Evolutionary conservation across 176 grass and related monocot genomes (phyloP), one percentile per base, ranked within the genome.

Genomic region (Triticum monococcum): DNA sequence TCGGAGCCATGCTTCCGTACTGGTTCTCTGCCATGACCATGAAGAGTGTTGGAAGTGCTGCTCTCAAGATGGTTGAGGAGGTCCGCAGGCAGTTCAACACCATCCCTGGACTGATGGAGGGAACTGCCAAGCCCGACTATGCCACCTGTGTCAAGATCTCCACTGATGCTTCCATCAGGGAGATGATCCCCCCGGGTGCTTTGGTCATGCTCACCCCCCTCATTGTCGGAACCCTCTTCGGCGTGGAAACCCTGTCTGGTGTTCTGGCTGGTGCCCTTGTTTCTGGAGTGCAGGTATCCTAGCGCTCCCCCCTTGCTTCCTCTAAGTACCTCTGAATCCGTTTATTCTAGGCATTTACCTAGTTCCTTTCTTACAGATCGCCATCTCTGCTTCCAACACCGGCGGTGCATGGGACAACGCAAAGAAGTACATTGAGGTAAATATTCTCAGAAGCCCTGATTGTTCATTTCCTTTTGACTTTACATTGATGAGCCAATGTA

Each of bases 351-450:
- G 75, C 24, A 30, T 81, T 85, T 66, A 86, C 82, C 28, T 14
- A 32, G 69, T 56, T 88, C 1, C 11, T 30, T n/a, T 8, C 77
- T 12, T 28, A 48, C 88, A 94, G 95, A 90, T 97, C 76, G 95
- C 95, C 69, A 92, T 97, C 57, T 97, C 95, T 74, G 92, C 95
- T 80, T 97, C 95, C 67, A 97, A 97, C 88, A 94, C 95, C 9
- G 95, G 95, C 83, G 95, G 95, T 72, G 95, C 95, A 60, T 97
- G 95, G 92, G 92, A 97, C 72, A 94, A 97, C 26, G 95, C 95
- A 64, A 97, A 97, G 92, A 97, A 97, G 77, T 97, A 97, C 82
- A 97, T 97, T 38, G 95, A 97, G 95, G 95, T 97, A 85, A 91
- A 37, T 41, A 20, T 36, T 54, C 40, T 23, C 5, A 9, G 45